These are phyloP conservation scores for Rhodamnia argentea DNA, from an alignment of 345 rosid genomes.

Conservation along the genomic window DNA sequence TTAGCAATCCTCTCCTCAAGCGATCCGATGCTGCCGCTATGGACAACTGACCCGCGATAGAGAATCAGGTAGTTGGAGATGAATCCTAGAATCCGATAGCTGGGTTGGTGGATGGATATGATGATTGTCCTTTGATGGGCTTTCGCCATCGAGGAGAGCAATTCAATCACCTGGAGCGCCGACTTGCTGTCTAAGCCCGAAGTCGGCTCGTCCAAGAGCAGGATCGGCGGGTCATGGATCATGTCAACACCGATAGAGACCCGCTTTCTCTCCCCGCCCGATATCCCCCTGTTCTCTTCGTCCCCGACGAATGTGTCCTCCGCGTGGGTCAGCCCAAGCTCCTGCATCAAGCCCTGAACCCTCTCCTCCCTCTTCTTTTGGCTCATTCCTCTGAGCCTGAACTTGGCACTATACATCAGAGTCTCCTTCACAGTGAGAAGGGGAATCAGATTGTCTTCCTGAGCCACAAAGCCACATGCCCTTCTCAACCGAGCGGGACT, in stretches of 20 bases:
- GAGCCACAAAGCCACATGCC: slow-evolving; percentile 79
- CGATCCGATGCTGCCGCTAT: slow-evolving; percentile 43
- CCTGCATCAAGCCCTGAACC: slow-evolving; percentile 56
- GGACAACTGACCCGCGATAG: slow-evolving; percentile 40
- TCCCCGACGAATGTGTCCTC: slow-evolving; percentile 44
- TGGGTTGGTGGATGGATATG: slow-evolving; percentile 63
- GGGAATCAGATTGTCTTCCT: slow-evolving; percentile 74
- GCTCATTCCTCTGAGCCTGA: slow-evolving; percentile 47
- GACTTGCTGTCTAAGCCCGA: slow-evolving; percentile 82
- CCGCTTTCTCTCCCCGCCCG: slow-evolving; percentile 78
- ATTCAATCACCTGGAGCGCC: slow-evolving; percentile 76
- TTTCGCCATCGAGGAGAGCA: slow-evolving; percentile 64
- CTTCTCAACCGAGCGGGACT: slow-evolving; percentile 42
- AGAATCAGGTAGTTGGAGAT: slow-evolving; percentile 57
- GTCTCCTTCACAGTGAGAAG: slow-evolving; percentile 82
- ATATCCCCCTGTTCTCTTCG: slow-evolving; percentile 63
- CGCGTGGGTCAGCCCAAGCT: slow-evolving; percentile 54
- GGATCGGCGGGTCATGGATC: slow-evolving; percentile 68
- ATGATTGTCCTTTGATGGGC: slow-evolving; percentile 46
- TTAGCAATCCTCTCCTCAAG: slow-evolving; percentile 51
- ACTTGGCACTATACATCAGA: slow-evolving; percentile 64
- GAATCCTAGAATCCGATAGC: slow-evolving; percentile 62
- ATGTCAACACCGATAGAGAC: slow-evolving; percentile 82
- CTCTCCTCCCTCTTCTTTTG: slow-evolving; percentile 42
- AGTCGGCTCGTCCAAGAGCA: slow-evolving; percentile 86